These are phyloP conservation scores for Vigna radiata DNA, from an alignment of 306 rosid genomes.

Conservation along the genomic window DNA sequence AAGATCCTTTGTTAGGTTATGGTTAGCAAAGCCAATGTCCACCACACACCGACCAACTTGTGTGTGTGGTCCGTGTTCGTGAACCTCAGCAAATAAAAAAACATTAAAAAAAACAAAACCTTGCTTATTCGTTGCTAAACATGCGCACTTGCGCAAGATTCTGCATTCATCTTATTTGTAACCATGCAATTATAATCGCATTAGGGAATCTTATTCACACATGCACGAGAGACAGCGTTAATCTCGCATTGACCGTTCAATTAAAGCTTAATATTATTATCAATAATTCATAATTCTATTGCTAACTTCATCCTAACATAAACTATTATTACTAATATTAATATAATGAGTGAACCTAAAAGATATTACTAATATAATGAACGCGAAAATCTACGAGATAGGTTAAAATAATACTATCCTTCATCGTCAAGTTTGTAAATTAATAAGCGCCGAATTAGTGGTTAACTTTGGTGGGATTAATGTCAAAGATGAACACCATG, in stretches of 20 bases:
- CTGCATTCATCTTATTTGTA: conserved; percentile 20
- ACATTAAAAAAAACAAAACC: conserved; percentile 24
- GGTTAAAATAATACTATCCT: conserved; percentile 45
- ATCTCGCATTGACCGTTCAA: conserved; percentile 30
- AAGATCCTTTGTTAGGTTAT: conserved; percentile 46
- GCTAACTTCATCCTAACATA: conserved; percentile 10
- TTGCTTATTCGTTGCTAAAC: conserved; percentile 24
- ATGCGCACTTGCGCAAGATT: conserved; percentile 37
- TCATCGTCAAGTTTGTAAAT: conserved; percentile 8
- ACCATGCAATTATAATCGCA: conserved; percentile 31
- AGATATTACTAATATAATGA: conserved; percentile 8
- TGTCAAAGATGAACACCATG: conserved; percentile 42
- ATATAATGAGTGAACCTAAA: background rate
- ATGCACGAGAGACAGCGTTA: conserved; percentile 36
- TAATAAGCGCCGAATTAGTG: conserved; percentile 22
- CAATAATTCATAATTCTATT: background rate
- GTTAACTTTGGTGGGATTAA: conserved; percentile 44
- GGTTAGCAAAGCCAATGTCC: conserved; percentile 34
- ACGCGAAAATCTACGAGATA: conserved; percentile 8
- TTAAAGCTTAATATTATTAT: conserved; percentile 1
- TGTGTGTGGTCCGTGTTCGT: conserved; percentile 33
- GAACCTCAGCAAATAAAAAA: conserved; percentile 16
- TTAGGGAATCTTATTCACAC: conserved; percentile 45
- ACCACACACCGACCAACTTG: conserved; percentile 40
- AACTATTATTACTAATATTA: background rate